Conservation (phyloP, 306 rosid species). For the Chamaecrista fasciculata region DNA sequence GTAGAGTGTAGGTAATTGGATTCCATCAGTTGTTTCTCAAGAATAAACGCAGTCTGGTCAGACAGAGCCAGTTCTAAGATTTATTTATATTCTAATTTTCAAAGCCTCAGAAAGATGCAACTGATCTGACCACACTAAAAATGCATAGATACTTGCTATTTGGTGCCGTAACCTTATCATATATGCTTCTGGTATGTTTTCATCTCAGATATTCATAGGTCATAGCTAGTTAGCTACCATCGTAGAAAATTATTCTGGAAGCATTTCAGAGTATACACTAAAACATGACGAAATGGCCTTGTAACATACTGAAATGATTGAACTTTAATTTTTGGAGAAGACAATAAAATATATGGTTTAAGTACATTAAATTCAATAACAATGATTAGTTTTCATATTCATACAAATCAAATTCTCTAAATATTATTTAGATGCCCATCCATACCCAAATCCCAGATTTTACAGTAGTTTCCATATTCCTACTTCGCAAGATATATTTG, state of each 20-base stretch:
- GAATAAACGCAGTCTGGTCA: neutral
- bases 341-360: neutral
- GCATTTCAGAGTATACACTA: too few species aligned
- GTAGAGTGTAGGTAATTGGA: neutral
- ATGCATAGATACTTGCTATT: neutral
- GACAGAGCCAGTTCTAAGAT: neutral
- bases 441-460: neutral
- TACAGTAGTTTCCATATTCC: neutral
- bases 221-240: neutral
- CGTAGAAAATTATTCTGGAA: too few species aligned
- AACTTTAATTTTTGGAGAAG: neutral
- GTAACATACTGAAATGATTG: neutral
- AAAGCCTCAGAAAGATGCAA: constrained; percentile 4
- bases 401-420: neutral
- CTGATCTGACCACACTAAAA: neutral
- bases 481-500: neutral
- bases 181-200: neutral
- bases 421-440: neutral
- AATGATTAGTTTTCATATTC: neutral
- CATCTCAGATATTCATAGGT: neutral
- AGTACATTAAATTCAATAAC: neutral
- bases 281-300: neutral
- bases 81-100: neutral
- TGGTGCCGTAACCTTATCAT: neutral
- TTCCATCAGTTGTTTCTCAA: neutral